These are phyloP conservation scores for Colletotrichum costaricense DNA, from an alignment of 2,329 filamentous ascomycete species.

Conservation along the genomic window DNA sequence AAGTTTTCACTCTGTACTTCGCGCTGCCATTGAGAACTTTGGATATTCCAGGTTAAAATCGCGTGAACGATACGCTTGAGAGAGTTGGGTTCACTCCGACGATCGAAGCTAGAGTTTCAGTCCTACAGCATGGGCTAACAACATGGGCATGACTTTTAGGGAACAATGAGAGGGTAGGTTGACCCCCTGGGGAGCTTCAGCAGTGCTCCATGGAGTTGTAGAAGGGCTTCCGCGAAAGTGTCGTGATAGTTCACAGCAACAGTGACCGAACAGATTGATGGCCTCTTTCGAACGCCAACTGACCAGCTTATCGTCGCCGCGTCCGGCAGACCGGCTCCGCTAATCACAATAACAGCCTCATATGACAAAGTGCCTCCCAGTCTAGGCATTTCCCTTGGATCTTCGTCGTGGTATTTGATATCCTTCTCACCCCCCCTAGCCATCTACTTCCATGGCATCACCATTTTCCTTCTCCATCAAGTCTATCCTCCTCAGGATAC, in stretches of 20 bases:
- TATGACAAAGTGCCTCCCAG: not conserved
- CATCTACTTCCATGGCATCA: conserved; percentile 50
- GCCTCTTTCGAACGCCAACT: not conserved
- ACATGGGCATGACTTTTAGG: no score
- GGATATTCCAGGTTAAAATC: no score
- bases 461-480: conserved; percentile 52
- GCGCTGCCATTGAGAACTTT: no score
- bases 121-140: no score
- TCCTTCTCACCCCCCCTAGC: not conserved
- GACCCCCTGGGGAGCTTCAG: not conserved
- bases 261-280: not conserved
- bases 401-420: not conserved
- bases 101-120: no score
- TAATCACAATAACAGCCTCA: not conserved
- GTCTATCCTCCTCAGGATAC: conserved; percentile 66
- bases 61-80: no score
- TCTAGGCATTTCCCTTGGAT: not conserved
- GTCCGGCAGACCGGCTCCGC: not conserved
- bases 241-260: not conserved
- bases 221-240: not conserved
- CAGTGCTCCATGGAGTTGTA: not conserved
- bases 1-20: not conserved
- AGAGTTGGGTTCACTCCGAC: no score
- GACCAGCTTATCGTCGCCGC: not conserved
- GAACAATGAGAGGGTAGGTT: no score